These are phyloP conservation scores for Coelastrella sp. DNA, from an alignment of 139 green algal genomes.

Conservation along the genomic window DNA sequence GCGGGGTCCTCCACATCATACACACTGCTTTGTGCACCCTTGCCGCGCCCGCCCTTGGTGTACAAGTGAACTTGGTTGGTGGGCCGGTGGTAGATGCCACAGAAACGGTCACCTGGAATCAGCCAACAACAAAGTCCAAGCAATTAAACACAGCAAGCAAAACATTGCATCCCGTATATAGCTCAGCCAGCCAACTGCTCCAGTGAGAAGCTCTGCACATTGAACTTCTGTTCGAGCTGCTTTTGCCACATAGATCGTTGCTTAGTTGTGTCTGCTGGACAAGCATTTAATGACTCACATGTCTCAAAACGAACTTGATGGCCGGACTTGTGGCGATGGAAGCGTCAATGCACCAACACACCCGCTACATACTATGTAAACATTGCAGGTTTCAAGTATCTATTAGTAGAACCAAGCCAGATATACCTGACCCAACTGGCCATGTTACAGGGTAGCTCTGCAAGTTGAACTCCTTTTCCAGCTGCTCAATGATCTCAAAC, in stretches of 20 bases:
- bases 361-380: too few relatives aligned
- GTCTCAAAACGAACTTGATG: too few relatives aligned
- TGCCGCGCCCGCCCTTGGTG: slow-evolving; percentile 19
- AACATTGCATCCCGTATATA: too few relatives aligned
- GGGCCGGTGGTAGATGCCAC: slow-evolving; percentile 77
- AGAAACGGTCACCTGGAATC: slow-evolving; percentile 66
- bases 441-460: slow-evolving; percentile 83
- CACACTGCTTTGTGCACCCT: slow-evolving; percentile 47
- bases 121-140: background rate
- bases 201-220: slow-evolving; percentile 74
- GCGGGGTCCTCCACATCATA: slow-evolving; percentile 62
- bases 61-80: slow-evolving; percentile 59
- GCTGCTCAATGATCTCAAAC: slow-evolving; percentile 87
- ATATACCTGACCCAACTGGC: slow-evolving; percentile 73
- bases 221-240: slow-evolving; percentile 85
- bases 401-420: background rate
- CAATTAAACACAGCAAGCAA: too few relatives aligned
- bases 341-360: too few relatives aligned
- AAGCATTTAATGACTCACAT: too few relatives aligned
- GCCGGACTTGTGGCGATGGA: too few relatives aligned
- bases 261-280: too few relatives aligned
- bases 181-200: slow-evolving; percentile 83
- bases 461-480: slow-evolving; percentile 83
- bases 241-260: slow-evolving; percentile 42
- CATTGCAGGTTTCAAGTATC: background rate